These are phyloP conservation scores for Auricularia sp. DNA, from an alignment of 768 basidiomycete genomes.

Conservation along the genomic window DNA sequence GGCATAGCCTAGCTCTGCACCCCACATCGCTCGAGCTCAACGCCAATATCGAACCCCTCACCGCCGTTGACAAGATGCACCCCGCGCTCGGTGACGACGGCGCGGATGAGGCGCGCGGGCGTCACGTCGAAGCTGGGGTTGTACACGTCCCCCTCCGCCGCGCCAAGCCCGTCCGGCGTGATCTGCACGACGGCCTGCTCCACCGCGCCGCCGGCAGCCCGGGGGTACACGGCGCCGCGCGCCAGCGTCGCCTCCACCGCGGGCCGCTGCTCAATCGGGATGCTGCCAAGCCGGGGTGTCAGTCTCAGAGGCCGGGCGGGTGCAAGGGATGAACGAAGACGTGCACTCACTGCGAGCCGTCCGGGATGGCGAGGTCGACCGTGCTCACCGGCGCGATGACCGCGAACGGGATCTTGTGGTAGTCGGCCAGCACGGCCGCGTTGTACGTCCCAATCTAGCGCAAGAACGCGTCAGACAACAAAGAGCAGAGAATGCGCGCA, in stretches of 20 bases:
- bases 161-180: conserved; percentile 48
- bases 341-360: conserved; percentile 45
- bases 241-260: conserved; percentile 80
- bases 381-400: conserved; percentile 91
- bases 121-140: conserved; percentile 98
- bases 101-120: conserved; percentile 86
- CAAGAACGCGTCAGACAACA: background rate
- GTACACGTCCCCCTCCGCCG: conserved; percentile 48
- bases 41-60: background rate
- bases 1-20: no score
- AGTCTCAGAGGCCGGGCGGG: no score
- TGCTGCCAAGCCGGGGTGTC: conserved; percentile 28
- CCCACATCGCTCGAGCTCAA: background rate
- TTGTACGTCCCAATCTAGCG: conserved; percentile 85
- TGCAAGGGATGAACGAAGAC: conserved; percentile 7
- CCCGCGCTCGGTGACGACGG: conserved; percentile 91
- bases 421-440: conserved; percentile 81
- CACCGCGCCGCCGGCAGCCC: conserved; percentile 26
- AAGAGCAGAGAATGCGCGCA: background rate
- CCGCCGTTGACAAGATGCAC: conserved; percentile 27
- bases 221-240: conserved; percentile 67
- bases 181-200: conserved; percentile 75
- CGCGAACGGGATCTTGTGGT: conserved; percentile 83
- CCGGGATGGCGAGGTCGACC: conserved; percentile 68
- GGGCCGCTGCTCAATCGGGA: conserved; percentile 91